phyloP scores from a whole-genome alignment of 805 yeast species.

The Wickerhamiella australiensis region DNA sequence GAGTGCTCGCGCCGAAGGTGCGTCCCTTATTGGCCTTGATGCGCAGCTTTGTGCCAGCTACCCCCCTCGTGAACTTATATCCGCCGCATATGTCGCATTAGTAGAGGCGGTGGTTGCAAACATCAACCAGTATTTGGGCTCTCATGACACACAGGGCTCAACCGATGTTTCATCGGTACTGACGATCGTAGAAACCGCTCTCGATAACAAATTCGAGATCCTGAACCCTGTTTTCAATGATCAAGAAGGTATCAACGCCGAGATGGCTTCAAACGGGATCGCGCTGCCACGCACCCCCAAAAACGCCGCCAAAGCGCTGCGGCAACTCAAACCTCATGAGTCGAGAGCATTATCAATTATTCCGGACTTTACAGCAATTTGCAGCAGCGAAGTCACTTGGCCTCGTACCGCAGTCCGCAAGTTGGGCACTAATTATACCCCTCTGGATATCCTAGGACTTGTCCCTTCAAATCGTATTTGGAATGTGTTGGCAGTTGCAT shows the following conservation, averaged over 20 bases:
- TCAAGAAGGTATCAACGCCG: constrained; percentile 29
- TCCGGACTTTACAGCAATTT: constrained; percentile 18
- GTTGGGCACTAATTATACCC: constrained; percentile 7
- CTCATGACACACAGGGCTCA: constrained; percentile 22
- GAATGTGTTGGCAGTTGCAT: constrained; percentile 27
- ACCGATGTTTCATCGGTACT: constrained; percentile 28
- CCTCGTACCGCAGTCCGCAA: constrained; percentile 13
- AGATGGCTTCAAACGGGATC: constrained; percentile 31
- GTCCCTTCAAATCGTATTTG: constrained; percentile 28
- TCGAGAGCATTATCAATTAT: constrained; percentile 15
- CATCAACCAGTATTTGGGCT: constrained; percentile 28
- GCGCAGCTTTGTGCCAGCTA: constrained; percentile 23
- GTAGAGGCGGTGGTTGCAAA: constrained; percentile 27
- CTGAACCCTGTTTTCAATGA: constrained; percentile 30
- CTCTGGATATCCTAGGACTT: constrained; percentile 21
- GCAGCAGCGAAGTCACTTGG: constrained; percentile 24
- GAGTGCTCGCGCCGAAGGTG: constrained; percentile 30
- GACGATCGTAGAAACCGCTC: constrained; percentile 28
- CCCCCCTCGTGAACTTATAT: constrained; percentile 26
- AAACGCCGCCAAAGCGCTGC: constrained; percentile 17
- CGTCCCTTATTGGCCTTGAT: constrained; percentile 31
- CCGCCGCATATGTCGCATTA: constrained; percentile 28
- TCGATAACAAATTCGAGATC: constrained; percentile 20
- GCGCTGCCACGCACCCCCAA: constrained; percentile 24
- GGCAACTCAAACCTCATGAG: constrained; percentile 11